These are phyloP conservation scores for Rasamsonia emersonii DNA, from an alignment of 2,329 filamentous ascomycete species.

Conservation along the genomic window DNA sequence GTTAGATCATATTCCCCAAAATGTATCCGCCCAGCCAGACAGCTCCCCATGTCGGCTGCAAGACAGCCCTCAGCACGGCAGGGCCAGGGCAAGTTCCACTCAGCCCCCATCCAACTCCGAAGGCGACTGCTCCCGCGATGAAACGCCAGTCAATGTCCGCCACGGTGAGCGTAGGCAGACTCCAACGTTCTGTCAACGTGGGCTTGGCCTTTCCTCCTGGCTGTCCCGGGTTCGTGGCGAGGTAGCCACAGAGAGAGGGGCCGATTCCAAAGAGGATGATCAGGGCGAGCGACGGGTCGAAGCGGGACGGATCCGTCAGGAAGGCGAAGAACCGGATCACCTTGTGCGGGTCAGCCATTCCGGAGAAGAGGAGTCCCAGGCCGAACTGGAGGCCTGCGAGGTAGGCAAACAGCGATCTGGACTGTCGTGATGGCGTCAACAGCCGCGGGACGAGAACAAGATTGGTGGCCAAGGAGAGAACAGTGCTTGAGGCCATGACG, in stretches of 20 bases:
- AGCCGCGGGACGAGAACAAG: constrained; percentile 23
- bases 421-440: constrained; percentile 21
- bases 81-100: constrained; percentile 46
- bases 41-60: constrained; percentile 42
- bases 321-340: constrained; percentile 43
- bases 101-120: constrained; percentile 46
- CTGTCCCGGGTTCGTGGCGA: constrained; percentile 22
- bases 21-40: constrained; percentile 41
- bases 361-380: constrained; percentile 42
- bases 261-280: constrained; percentile 43
- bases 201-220: constrained; percentile 26
- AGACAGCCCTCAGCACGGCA: constrained; percentile 37
- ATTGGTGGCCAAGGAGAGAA: constrained; percentile 24
- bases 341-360: constrained; percentile 44
- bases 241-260: constrained; percentile 34
- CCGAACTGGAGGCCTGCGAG: constrained; percentile 44
- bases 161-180: constrained; percentile 36
- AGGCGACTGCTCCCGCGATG: constrained; percentile 38
- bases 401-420: constrained; percentile 32
- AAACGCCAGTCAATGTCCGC: constrained; percentile 43
- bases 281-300: constrained; percentile 44
- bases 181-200: constrained; percentile 33
- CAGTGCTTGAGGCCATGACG: constrained; percentile 24
- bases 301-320: constrained; percentile 33
- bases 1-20: constrained; percentile 29